A percentile compares a stretch with the other conserved stretches of the same genome.
These are phyloP conservation scores for Zychaea mexicana DNA, from an alignment of 371 early-diverging fungal species.

Conservation along the genomic window DNA sequence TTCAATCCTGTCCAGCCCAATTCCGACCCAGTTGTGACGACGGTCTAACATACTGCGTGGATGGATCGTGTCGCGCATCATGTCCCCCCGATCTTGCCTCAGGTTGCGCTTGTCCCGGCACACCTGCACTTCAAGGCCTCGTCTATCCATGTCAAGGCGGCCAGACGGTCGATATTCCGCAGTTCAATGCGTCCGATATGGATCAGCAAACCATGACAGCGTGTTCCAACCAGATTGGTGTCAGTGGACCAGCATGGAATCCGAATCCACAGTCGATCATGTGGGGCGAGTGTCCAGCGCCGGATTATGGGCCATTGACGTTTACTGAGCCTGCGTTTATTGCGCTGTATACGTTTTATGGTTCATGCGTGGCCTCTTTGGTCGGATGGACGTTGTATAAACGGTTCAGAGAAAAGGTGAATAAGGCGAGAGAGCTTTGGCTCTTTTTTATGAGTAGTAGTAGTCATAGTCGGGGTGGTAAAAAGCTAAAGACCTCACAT, in stretches of 20 bases:
- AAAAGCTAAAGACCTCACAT: background rate
- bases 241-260: constrained; percentile 43
- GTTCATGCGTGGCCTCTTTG: constrained; percentile 60
- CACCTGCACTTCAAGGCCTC: constrained; percentile 26
- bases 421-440: no score
- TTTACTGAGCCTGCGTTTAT: constrained; percentile 48
- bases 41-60: constrained; percentile 49
- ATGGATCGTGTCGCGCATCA: constrained; percentile 48
- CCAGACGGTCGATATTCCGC: constrained; percentile 33
- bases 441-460: no score
- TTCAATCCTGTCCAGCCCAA: constrained; percentile 37
- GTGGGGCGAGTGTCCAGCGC: constrained; percentile 59
- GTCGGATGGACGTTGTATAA: constrained; percentile 64
- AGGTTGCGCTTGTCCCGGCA: constrained; percentile 44
- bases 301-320: constrained; percentile 43
- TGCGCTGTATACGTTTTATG: constrained; percentile 54
- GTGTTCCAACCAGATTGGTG: constrained; percentile 35
- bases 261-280: constrained; percentile 28
- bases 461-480: no score
- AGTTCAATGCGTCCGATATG: constrained; percentile 48
- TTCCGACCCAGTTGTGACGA: constrained; percentile 40
- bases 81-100: constrained; percentile 35
- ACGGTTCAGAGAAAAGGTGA: constrained; percentile 35
- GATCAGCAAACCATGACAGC: constrained; percentile 34
- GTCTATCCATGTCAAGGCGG: constrained; percentile 30